Percentiles rank a stretch among this genome's conserved stretches.
These are phyloP conservation scores for Auricularia cornea DNA, from an alignment of 768 basidiomycete species.

Conservation along the genomic window DNA sequence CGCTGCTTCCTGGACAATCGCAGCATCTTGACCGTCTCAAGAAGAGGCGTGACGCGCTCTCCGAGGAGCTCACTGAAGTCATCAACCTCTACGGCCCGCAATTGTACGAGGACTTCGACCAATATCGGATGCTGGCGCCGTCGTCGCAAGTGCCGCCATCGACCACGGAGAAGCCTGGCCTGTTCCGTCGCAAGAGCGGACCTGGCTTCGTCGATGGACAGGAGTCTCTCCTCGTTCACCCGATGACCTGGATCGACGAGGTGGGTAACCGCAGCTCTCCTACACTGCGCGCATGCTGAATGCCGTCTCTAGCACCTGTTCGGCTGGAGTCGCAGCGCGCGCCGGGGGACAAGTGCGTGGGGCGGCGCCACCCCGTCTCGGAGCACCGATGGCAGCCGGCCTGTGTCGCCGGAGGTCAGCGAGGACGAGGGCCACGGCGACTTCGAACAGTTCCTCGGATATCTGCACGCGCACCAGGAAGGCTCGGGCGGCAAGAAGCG, in stretches of 20 bases:
- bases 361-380: slow-evolving; percentile 38
- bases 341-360: slow-evolving; percentile 84
- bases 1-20: slow-evolving; percentile 83
- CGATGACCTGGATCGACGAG: slow-evolving; percentile 52
- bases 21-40: slow-evolving; percentile 69
- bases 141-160: slow-evolving; percentile 82
- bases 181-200: slow-evolving; percentile 74
- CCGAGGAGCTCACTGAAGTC: slow-evolving; percentile 75
- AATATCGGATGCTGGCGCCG: slow-evolving; percentile 77
- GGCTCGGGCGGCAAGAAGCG: slow-evolving; percentile 18
- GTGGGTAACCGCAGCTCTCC: slow-evolving; percentile 18
- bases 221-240: slow-evolving; percentile 77
- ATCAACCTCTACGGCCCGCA: slow-evolving; percentile 87
- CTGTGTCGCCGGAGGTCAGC: slow-evolving; percentile 64
- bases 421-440: slow-evolving; percentile 87
- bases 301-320: slow-evolving; percentile 39
- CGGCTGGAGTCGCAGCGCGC: slow-evolving; percentile 77
- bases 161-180: slow-evolving; percentile 50
- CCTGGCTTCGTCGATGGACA: slow-evolving; percentile 80
- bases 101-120: slow-evolving; percentile 79
- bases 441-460: slow-evolving; percentile 79
- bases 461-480: slow-evolving; percentile 47
- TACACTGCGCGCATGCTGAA: neutral
- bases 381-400: slow-evolving; percentile 36
- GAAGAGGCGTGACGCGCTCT: slow-evolving; percentile 59